Percentiles rank a stretch among this genome's conserved stretches.
Conservation (phyloP, 1,284 basidiomycete species). For the Neolentinus lepideus region DNA sequence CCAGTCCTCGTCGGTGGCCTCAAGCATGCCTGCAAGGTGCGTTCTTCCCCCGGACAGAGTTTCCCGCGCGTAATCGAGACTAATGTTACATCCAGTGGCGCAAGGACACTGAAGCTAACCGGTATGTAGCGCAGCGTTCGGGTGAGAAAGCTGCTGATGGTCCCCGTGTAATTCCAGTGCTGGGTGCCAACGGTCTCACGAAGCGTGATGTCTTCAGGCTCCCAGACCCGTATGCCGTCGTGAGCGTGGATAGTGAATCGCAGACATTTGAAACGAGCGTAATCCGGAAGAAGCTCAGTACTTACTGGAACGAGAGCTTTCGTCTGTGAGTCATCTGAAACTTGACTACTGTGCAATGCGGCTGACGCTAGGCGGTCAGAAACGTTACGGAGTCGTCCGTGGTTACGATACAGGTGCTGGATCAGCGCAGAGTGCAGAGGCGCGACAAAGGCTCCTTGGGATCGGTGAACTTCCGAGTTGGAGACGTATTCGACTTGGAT, state of each 20-base stretch:
- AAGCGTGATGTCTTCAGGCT: conserved; percentile 90
- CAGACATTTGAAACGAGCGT: conserved; percentile 90
- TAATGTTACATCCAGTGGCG: not conserved
- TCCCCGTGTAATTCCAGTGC: conserved; percentile 48
- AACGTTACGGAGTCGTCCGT: conserved; percentile 85
- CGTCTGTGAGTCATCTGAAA: conserved; percentile 61
- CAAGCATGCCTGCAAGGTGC: not conserved
- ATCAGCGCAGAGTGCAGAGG: conserved; percentile 96
- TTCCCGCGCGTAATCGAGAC: not conserved
- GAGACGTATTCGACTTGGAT: conserved; percentile 81
- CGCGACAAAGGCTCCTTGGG: conserved; percentile 93
- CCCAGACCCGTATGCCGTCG: conserved; percentile 94
- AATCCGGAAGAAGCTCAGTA: conserved; percentile 79
- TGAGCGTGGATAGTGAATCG: conserved; percentile 89
- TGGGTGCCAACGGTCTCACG: conserved; percentile 80
- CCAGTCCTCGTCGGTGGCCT: not conserved
- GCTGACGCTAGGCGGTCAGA: conserved; percentile 32
- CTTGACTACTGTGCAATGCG: not conserved
- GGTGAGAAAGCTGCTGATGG: not conserved
- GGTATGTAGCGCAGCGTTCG: not conserved
- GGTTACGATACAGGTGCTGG: conserved; percentile 95
- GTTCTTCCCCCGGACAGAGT: not conserved
- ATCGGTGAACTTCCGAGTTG: conserved; percentile 82
- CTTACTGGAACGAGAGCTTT: conserved; percentile 92
- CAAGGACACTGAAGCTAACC: not conserved